Evolutionary conservation across 73 alveolate species (phyloP), one percentile per base, ranked within the genome.

Genomic region (Vitrella brassicaformis): DNA sequence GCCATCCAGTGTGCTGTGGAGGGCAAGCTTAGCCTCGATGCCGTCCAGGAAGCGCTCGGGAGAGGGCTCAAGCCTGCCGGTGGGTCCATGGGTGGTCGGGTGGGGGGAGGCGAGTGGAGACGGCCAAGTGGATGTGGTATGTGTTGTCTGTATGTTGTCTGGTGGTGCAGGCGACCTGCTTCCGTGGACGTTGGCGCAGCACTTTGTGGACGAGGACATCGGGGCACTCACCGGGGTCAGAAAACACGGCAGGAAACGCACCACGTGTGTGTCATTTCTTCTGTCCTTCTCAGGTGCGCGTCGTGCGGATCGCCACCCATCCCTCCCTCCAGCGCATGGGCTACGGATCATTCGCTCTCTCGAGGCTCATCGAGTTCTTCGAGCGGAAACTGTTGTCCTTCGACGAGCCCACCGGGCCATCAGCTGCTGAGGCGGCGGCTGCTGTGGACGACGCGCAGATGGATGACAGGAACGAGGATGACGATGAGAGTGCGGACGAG

Each of bases 271-370:
- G 0, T 10, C 28, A 26, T 56, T 56, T 25, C 1, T 10, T 10
- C 9, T 56, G 1, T 25, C n/a, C 27, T 10, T 10, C 28, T 56
- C 71, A 87, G 93, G 28, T 98, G 99, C 47, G 96, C 93, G 19
- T 97, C 25, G 97, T 97, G 30, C 94, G 99, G 87, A 95, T 97
- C 30, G 99, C 99, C 28, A 95, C 99, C 27, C 99, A 97, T 77
- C 99, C 99, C 31, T 92, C 90, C 75, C 92, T 97, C 39, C 94
- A 93, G 68, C 93, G 92, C 56, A 95, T 92, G 95, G 99, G 99
- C 26, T 90, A 94, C 82, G 98, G 98, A 1, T 47, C 94, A 29
- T 90, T 82, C 74, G 97, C 98, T 31, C 71, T 96, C 45, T 92
- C 92, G 78, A 81, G 89, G 75, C 92, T 94, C 67, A 80, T 84